A percentile compares a stretch with the other conserved stretches of the same genome.
Evolutionary conservation across 495 filamentous ascomycete species (phyloP).

Genomic region (Penicillium paradoxum): DNA sequence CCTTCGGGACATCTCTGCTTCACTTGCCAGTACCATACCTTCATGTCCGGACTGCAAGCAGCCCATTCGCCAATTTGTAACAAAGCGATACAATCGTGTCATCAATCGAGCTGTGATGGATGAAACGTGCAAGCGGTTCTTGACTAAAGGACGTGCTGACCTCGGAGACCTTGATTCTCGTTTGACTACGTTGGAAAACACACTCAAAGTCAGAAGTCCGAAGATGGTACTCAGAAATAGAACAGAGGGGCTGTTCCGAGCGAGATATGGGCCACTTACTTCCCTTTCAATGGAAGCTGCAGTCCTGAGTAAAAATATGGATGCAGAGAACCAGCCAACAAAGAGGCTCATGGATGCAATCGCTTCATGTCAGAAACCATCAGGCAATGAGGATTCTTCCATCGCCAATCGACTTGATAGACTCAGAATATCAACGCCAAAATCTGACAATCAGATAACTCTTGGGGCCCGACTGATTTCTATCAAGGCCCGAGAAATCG

Average conservation of each 20-base stretch:
- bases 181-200: slow-evolving; percentile 1
- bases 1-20: slow-evolving; percentile 12
- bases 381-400: background rate
- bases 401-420: background rate
- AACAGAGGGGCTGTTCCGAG: background rate
- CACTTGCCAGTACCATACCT: slow-evolving; percentile 10
- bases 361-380: background rate
- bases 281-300: background rate
- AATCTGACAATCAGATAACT: slow-evolving; percentile 8
- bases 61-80: slow-evolving; percentile 16
- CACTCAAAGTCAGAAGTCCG: background rate
- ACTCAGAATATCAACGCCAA: background rate
- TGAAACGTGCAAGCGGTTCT: slow-evolving; percentile 9
- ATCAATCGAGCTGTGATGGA: slow-evolving; percentile 15
- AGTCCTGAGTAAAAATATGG: background rate
- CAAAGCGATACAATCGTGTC: slow-evolving; percentile 14
- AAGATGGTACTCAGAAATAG: background rate
- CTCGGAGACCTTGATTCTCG: slow-evolving; percentile 8
- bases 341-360: slow-evolving; percentile 13
- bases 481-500: background rate
- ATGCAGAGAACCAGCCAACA: slow-evolving; percentile 9
- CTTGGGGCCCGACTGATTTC: slow-evolving; percentile 6
- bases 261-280: background rate
- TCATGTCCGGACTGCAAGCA: slow-evolving; percentile 11
- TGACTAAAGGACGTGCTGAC: slow-evolving; percentile 7